Conservation (phyloP, 2,329 filamentous ascomycete genomes). For the Colletotrichum zoysiae region DNA sequence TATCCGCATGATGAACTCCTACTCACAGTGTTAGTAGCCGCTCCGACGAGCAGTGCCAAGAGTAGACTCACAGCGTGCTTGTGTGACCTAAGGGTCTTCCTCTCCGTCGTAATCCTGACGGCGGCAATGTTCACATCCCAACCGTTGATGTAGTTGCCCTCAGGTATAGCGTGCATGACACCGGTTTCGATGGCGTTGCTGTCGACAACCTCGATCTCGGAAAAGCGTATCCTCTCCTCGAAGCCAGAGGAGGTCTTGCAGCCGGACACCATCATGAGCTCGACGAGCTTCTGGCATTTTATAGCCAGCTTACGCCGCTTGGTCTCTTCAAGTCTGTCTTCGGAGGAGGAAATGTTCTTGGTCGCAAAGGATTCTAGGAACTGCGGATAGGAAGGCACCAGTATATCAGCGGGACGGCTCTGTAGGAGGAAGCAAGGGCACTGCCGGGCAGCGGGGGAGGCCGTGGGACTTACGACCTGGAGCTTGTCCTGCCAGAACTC, state of each 20-base stretch:
- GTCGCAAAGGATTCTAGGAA: constrained; percentile 97
- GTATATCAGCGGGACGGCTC: constrained; percentile 29
- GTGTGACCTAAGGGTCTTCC: constrained; percentile 89
- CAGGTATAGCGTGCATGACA: constrained; percentile 85
- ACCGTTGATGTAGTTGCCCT: constrained; percentile 92
- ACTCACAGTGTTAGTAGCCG: background rate
- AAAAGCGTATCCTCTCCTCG: constrained; percentile 96
- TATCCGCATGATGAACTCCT: constrained; percentile 92
- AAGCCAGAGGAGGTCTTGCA: constrained; percentile 96
- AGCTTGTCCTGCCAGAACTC: constrained; percentile 99
- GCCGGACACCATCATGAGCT: constrained; percentile 99
- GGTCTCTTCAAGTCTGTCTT: constrained; percentile 95
- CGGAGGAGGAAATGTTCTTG: constrained; percentile 96
- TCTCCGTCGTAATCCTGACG: constrained; percentile 83
- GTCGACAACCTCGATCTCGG: constrained; percentile 96
- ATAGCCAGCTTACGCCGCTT: constrained; percentile 92
- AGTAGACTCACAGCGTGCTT: constrained; percentile 83
- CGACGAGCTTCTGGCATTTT: constrained; percentile 95
- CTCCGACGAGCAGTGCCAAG: background rate
- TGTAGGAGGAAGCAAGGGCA: constrained; percentile 6
- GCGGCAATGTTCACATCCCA: constrained; percentile 98
- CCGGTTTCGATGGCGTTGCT: constrained; percentile 92
- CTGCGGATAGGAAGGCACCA: constrained; percentile 57
- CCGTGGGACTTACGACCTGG: constrained; percentile 77
- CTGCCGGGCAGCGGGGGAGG: constrained; percentile 3